Evolutionary conservation across 345 rosid genomes (phyloP).

Genomic region (Syzygium jambos): DNA sequence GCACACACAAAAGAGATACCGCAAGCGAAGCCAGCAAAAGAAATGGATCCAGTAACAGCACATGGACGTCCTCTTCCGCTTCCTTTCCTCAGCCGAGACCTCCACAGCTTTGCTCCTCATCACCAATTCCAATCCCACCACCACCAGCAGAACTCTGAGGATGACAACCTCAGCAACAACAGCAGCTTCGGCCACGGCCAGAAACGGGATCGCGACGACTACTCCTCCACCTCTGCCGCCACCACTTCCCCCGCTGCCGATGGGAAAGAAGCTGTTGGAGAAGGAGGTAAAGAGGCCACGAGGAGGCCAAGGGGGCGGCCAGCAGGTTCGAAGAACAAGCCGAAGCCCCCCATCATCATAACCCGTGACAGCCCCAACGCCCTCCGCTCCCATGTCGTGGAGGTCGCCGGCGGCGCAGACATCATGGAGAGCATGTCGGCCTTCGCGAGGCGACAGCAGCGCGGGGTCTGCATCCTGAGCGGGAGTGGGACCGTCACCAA

Average conservation of each 20-base stretch:
- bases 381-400: constrained; percentile 90
- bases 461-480: constrained; percentile 82
- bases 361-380: constrained; percentile 96
- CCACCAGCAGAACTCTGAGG: constrained; percentile 41
- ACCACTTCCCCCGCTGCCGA: constrained; percentile 7
- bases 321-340: constrained; percentile 85
- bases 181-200: constrained; percentile 30
- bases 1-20: not conserved
- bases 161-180: constrained; percentile 20
- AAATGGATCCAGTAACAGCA: constrained; percentile 68
- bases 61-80: constrained; percentile 81
- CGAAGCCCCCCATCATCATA: constrained; percentile 87
- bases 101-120: constrained; percentile 54
- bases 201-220: constrained; percentile 66
- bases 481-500: constrained; percentile 87
- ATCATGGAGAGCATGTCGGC: constrained; percentile 72
- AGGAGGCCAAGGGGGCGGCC: constrained; percentile 85
- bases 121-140: constrained; percentile 56
- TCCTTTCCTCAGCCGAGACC: constrained; percentile 73
- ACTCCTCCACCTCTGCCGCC: constrained; percentile 6
- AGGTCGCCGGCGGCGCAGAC: constrained; percentile 71
- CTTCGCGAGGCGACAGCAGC: constrained; percentile 70
- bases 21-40: not conserved
- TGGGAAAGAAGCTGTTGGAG: constrained; percentile 14
- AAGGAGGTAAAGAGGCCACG: constrained; percentile 43